Conservation (phyloP, 441 rosid species). For the Corymbia calophylla region DNA sequence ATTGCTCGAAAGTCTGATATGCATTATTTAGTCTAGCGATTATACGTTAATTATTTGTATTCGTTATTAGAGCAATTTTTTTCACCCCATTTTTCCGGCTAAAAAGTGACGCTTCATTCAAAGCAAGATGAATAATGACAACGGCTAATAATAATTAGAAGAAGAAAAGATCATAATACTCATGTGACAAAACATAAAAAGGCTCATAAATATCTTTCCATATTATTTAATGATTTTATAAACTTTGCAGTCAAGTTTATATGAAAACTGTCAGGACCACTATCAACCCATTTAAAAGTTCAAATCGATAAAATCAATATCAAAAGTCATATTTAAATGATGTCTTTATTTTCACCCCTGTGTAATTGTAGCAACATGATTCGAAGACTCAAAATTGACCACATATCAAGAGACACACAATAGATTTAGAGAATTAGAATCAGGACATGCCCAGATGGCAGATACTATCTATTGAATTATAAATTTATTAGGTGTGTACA, state of each 20-base stretch:
- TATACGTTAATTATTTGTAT: neutral
- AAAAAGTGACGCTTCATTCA: neutral
- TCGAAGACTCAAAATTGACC: neutral
- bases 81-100: neutral
- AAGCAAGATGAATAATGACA: neutral
- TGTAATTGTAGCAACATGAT: neutral
- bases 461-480: neutral
- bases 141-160: neutral
- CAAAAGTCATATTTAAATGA: too few relatives aligned
- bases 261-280: neutral
- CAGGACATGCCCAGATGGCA: neutral
- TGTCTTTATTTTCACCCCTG: neutral
- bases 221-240: neutral
- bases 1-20: neutral
- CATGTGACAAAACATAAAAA: neutral
- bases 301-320: too few relatives aligned
- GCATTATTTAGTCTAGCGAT: neutral
- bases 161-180: neutral
- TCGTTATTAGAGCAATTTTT: neutral
- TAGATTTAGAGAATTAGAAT: neutral
- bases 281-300: neutral
- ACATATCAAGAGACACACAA: rapidly evolving
- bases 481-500: neutral
- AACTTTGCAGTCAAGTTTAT: neutral
- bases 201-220: neutral